Conservation (phyloP, 225 moss, liverwort and hornwort species). For the Bryoerythrophyllum caledonicum region DNA sequence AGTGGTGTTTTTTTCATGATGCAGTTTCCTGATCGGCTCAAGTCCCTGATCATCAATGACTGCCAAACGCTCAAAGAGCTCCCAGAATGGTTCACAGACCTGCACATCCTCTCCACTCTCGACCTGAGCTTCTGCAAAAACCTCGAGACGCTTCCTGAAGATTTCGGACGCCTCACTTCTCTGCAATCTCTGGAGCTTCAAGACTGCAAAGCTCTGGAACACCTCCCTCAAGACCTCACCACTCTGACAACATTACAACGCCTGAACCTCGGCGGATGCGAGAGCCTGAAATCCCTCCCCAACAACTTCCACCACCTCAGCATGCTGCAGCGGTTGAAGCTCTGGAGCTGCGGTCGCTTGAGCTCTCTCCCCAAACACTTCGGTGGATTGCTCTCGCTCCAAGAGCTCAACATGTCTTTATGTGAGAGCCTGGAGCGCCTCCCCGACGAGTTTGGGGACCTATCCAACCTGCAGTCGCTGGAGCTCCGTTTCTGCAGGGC, state of each 20-base stretch:
- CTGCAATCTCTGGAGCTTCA: constrained; percentile 56
- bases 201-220: constrained; percentile 47
- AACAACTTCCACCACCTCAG: constrained; percentile 38
- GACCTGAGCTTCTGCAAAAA: constrained; percentile 50
- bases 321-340: constrained; percentile 45
- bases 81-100: constrained; percentile 38
- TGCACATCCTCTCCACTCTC: constrained; percentile 40
- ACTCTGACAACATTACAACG: constrained; percentile 39
- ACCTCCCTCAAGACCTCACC: constrained; percentile 49
- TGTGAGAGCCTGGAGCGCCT: constrained; percentile 46
- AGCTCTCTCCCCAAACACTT: constrained; percentile 47
- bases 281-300: constrained; percentile 43
- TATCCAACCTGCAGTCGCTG: constrained; percentile 42
- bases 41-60: constrained; percentile 53
- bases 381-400: constrained; percentile 43
- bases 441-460: constrained; percentile 48
- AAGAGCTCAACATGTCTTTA: constrained; percentile 55
- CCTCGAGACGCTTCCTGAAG: constrained; percentile 45
- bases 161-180: constrained; percentile 38
- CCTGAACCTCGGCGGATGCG: constrained; percentile 62
- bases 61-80: constrained; percentile 54
- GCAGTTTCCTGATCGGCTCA: constrained; percentile 38
- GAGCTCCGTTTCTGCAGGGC: constrained; percentile 55
- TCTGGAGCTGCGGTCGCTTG: constrained; percentile 56
- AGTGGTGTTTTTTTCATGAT: no score